Base-by-base conservation (phyloP, 108 stramenopile species). In the Ochromonas danica region DNA sequence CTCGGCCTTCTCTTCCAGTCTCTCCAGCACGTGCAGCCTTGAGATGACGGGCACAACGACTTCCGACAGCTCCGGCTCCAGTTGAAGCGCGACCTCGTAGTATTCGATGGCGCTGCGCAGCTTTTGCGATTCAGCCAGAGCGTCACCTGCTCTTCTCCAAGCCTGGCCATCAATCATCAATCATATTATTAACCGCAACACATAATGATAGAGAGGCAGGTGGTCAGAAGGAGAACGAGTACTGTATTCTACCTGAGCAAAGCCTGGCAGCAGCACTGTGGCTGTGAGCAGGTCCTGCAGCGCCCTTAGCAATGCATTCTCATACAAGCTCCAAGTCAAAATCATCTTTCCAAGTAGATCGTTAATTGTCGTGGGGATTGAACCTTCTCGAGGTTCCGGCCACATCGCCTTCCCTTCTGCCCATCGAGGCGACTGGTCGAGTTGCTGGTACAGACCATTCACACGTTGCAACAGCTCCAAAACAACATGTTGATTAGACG, bases 71-170 rank as follows among this genome's bases (percentile, higher is more conserved):
- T 3, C 6, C 3, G 14, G 3, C 6, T 67, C 63, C 17, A 67
- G 35, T 28, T 36, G 17, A 6, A 67, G 25, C 14, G 63, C 63
- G 17, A 67, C 63, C 25, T 67, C 63, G 31, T 67, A 67, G 31
- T 67, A 67, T 67, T 67, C 63, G 6, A 67, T 36, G 10, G 63
- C 63, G 6, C 14, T 3, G 31, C 25, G 63, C 3, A 31, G 25
- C 63, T 14, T 35, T 35, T 36, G 17, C 33, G 25, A 31, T 67
- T 67, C 63, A 31, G 17, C 63, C 17, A 67, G 25, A 14, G 63
- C 63, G 6, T 67, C 63, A 67, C 63, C 63, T 31, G 63, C 63
- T 67, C 17, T 6, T 14, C 31, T 28, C 63, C 63, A 67, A 6
- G 63, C 63, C 35, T 51, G 22, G 22, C n/a, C n/a, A n/a, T n/a